Evolutionary conservation across 176 grass and related monocot species (phyloP), one percentile per base, ranked within the genome.

Genomic region (Musa schizocarpa): DNA sequence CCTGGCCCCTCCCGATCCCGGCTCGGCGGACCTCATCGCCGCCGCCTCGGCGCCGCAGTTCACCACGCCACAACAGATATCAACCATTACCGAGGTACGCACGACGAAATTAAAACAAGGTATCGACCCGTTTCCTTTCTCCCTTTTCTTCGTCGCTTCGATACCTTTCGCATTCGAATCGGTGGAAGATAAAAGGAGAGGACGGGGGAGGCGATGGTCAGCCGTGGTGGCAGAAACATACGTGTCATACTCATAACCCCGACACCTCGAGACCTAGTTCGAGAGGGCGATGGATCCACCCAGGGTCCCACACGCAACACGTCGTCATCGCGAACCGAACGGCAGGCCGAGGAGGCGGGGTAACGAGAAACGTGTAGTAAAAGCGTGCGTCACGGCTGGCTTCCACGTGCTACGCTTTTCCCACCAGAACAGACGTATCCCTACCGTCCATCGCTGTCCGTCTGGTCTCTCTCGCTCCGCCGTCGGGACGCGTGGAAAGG

Each of bases 11-110:
- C 77, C 68, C 73, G 81, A 55, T 9, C 64, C 79, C 26, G 76
- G 8, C n/a, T 85, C 86, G 48, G 72, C 73, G 26, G 76, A 67
- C 11, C 19, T 52, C 1, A 80, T 63, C 55, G 88, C 55, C 1
- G 77, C 77, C 10, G 84, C 63, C 29, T 81, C 72, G 49, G 84
- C 71, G 52, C 85, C 68, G 13, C 83, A 80, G 80, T 83, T 85
- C 65, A 84, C 84, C 21, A 82, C 86, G 76, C 83, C 84, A 72
- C 88, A 92, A 59, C 84, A 90, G 65, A 99, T 88, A 74, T 92
- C 86, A 17, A 82, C 88, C 95, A 94, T 99, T 23, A 23, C 24
- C 2, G 34, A 56, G 12, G 29, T 6, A 26, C 12, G 17, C 67
- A 20, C 1, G 20, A 49, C 0, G 34, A 9, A 14, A 50, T 2